These are phyloP conservation scores for Leptographium procerum DNA, from an alignment of 2,329 filamentous ascomycete species.

Conservation along the genomic window DNA sequence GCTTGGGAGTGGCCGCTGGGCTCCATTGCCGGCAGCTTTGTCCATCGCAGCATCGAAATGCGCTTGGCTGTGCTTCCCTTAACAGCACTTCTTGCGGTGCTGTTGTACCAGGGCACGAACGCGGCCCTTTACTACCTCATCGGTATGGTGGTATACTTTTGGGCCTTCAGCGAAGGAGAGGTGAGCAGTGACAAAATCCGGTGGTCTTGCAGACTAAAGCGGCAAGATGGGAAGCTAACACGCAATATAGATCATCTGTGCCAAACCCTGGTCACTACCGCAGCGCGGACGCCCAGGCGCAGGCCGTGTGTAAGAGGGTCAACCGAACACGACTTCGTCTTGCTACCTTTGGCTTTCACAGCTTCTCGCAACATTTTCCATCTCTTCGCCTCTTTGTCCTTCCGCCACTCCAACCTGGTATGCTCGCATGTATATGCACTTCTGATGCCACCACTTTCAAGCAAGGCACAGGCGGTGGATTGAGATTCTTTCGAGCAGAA, in stretches of 20 bases:
- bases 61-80: conserved; percentile 75
- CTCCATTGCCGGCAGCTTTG: conserved; percentile 60
- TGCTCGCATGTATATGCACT: neutral
- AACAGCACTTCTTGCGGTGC: conserved; percentile 57
- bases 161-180: conserved; percentile 96
- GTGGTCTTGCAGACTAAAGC: neutral
- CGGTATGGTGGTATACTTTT: conserved; percentile 81
- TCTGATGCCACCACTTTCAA: neutral
- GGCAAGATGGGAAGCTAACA: conserved; percentile 5
- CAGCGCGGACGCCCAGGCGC: conserved; percentile 31
- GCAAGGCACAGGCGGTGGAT: neutral
- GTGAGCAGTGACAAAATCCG: conserved; percentile 39
- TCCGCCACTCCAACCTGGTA: neutral
- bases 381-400: neutral
- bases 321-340: too few relatives aligned
- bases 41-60: conserved; percentile 82
- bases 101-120: conserved; percentile 90
- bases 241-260: conserved; percentile 47
- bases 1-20: conserved; percentile 86
- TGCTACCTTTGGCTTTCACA: neutral
- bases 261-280: conserved; percentile 59
- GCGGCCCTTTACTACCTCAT: conserved; percentile 85
- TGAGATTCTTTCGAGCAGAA: neutral
- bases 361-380: neutral
- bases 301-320: conserved; percentile 10